Base-by-base conservation (phyloP, 2,329 filamentous ascomycete genomes). In the Aspergillus sergii region DNA sequence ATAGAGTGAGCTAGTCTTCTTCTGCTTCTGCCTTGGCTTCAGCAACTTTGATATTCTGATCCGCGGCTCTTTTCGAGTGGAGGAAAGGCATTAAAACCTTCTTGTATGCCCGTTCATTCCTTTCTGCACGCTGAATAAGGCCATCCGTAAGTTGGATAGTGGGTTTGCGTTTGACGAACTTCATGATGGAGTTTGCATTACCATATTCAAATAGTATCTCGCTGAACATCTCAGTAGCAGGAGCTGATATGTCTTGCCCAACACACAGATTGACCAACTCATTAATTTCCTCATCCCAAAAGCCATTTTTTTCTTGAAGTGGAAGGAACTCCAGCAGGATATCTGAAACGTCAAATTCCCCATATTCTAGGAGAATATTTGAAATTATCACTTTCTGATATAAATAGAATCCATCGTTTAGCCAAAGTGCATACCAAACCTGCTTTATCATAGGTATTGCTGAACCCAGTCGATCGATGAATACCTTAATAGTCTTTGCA, bases 401-500 rank as follows among this genome's bases (percentile, higher is more conserved):
- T 8, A 39, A 39, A 39, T 3, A 0, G 2, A 16, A 19, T 7
- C 1, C 7, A 19, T 41, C 36, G 1, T 16, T 36, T 36, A 2
- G 11, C 36, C 36, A 41, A 41, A 41, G 36, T 7, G 36, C 36
- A 41, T 41, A 0, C 36, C 36, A 41, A 41, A 19, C 16, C 7
- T 41, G 3, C 36, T 41, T 0, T 19, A 16, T 19, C 6, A 19
- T 41, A 0, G 36, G 16, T 41, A 41, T 7, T 2, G 7, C 6
- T 1, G 16, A 41, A 41, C 7, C 6, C 7, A 41, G 16, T 9
- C 3, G 16, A 19, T 41, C 3, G 16, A 41, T 41, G 14, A 19
- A 19, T 19, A 4, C 16, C 16, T 0, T 0, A 16, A 39, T 19
- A 8, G 1, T 19, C 7, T 1, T 0, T 2, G 6, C 5, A 39